These are phyloP conservation scores for Aspergillus carlsbadensis DNA, from an alignment of 495 filamentous ascomycete species.

Conservation along the genomic window DNA sequence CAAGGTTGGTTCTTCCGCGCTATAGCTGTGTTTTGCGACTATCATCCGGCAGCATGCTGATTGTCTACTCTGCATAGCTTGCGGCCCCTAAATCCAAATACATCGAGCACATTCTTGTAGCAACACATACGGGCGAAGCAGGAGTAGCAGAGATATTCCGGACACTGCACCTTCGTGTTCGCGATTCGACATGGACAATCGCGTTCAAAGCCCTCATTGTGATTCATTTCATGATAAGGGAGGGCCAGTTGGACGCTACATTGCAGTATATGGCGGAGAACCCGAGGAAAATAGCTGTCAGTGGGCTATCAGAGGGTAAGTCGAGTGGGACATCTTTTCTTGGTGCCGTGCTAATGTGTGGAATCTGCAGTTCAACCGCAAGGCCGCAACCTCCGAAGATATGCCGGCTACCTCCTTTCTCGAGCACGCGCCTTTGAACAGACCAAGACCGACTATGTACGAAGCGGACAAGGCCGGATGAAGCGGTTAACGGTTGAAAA, in stretches of 20 bases:
- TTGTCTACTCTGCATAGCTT: constrained; percentile 51
- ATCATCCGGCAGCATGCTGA: constrained; percentile 13
- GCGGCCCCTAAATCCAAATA: constrained; percentile 99
- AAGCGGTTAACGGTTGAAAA: constrained; percentile 90
- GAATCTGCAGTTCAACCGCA: constrained; percentile 73
- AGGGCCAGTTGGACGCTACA: constrained; percentile 88
- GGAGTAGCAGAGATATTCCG: constrained; percentile 96
- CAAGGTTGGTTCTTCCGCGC: constrained; percentile 59
- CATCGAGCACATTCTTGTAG: constrained; percentile 95
- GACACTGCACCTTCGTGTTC: constrained; percentile 79
- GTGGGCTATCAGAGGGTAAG: constrained; percentile 89
- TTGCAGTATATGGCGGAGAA: constrained; percentile 82
- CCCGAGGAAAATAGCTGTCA: constrained; percentile 80
- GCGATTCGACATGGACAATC: constrained; percentile 96
- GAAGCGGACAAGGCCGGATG: constrained; percentile 75
- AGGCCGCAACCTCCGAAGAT: constrained; percentile 90
- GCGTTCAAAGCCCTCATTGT: constrained; percentile 97
- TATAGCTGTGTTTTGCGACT: not conserved
- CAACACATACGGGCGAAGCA: constrained; percentile 91
- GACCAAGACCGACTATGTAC: constrained; percentile 86
- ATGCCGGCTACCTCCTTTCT: constrained; percentile 81
- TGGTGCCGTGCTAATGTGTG: constrained; percentile 14
- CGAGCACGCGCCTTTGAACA: constrained; percentile 79
- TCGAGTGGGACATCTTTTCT: constrained; percentile 14
- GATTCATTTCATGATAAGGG: constrained; percentile 94